Percentiles rank a stretch among this genome's conserved stretches.
phyloP scores from a whole-genome alignment of 2,329 filamentous ascomycete species.

The Botrytis deweyae region DNA sequence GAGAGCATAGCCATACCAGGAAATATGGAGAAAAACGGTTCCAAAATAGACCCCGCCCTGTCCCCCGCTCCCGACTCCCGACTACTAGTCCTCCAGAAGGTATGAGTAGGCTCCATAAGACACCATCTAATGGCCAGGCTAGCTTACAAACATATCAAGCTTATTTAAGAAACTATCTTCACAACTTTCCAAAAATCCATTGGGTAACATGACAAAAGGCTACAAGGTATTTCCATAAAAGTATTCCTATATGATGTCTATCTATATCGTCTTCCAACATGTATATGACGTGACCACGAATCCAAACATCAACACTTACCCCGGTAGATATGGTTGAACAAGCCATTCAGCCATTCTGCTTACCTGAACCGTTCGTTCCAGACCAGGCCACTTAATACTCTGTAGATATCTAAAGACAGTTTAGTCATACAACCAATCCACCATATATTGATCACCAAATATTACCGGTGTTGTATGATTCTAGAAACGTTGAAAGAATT shows the following conservation, averaged over 20 bases:
- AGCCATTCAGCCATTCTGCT: neutral
- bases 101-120: neutral
- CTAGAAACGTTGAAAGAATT: neutral
- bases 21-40: neutral
- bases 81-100: neutral
- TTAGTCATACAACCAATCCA: neutral
- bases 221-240: neutral
- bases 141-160: neutral
- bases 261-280: constrained; percentile 3
- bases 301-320: neutral
- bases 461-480: neutral
- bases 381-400: neutral
- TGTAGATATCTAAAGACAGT: neutral
- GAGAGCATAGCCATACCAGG: neutral
- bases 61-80: neutral
- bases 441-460: neutral
- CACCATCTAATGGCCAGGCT: neutral
- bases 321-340: neutral
- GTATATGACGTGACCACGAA: neutral
- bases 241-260: neutral
- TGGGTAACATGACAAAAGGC: neutral
- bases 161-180: neutral
- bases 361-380: neutral
- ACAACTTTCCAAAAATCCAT: neutral
- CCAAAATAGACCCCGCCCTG: neutral